A percentile compares a stretch with the other conserved stretches of the same genome.
phyloP scores from a whole-genome alignment of 306 rosid species.

The Trichosanthes truncata region DNA sequence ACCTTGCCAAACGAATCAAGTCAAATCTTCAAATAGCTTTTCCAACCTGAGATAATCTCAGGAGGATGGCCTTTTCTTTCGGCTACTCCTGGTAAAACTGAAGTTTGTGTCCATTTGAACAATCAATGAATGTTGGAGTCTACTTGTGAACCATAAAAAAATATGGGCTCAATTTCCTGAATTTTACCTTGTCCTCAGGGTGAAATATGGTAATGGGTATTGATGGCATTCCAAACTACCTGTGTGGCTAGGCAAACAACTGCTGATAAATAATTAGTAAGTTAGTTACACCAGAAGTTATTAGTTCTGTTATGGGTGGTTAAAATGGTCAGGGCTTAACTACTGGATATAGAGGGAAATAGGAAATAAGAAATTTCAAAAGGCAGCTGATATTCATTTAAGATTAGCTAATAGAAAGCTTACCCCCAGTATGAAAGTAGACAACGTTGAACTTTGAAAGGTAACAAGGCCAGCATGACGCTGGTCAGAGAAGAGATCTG shows the following conservation, averaged over 20 bases:
- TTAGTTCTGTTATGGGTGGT: background rate
- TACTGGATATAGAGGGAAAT: background rate
- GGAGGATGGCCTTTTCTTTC: background rate
- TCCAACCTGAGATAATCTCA: background rate
- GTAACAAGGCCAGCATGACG: conserved; percentile 31
- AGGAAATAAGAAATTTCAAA: background rate
- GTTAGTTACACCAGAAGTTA: background rate
- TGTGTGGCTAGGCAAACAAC: background rate
- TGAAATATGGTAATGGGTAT: background rate
- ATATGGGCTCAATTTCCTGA: background rate
- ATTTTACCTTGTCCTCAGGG: background rate
- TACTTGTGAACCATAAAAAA: background rate
- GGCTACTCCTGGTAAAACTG: background rate
- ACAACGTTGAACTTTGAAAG: conserved; percentile 40
- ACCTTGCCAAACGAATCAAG: background rate
- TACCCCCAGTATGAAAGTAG: conserved; percentile 48
- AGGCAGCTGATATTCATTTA: background rate
- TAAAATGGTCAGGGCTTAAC: background rate
- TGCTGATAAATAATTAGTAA: background rate
- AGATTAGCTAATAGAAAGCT: conserved; percentile 7
- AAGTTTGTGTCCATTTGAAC: background rate
- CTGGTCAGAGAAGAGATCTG: conserved; percentile 57
- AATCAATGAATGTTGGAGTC: background rate
- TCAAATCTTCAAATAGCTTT: background rate
- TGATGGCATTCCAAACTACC: background rate